Evolutionary conservation across 495 filamentous ascomycete species (phyloP), one percentile per base, ranked within the genome.

Genomic region (Penicillium robsamsonii): DNA sequence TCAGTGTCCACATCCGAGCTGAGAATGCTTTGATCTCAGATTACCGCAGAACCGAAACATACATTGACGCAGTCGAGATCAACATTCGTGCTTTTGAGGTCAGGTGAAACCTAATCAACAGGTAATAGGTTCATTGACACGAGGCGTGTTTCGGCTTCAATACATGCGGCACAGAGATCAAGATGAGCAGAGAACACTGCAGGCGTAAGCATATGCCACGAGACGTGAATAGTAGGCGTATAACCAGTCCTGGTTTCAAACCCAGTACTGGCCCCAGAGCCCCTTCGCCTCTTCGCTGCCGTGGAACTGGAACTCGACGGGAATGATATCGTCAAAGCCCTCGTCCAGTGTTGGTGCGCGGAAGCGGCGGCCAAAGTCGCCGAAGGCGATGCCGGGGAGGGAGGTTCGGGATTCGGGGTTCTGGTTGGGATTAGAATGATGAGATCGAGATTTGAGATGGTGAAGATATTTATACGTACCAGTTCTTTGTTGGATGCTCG

Each of bases 381-480:
- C 82, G 68, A 96, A 97, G 0, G 94, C 93, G 42, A 94, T 77
- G 20, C 80, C 81, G 1, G 92, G 92, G 6, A 97, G 82, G 2
- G 84, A 77, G 1, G 79, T 70, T 52, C 93, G 81, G 25, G 84
- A 81, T 71, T 97, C 91, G 6, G 91, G 93, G 55, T 96, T 97
- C 76, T 91, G 72, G 79, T 87, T 59, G 46, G 43, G 15, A 11
- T 33, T 46, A 66, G 30, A 62, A 45, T 44, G 11, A 29, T 7
- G 17, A 46, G 24, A 29, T n/a, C n/a, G 10, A 38, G 12, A 20
- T 17, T 22, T 22, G 22, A 22, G 9, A 22, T 35, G 12, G 50
- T 40, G 18, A 22, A 35, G 45, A 52, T 37, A 37, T 55, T 38
- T n/a, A 48, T 24, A 54, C 64, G 18, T 49, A 75, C 72, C 56